phyloP scores from a whole-genome alignment of 129 eudicot genomes.

The Artemisia tridentata region DNA sequence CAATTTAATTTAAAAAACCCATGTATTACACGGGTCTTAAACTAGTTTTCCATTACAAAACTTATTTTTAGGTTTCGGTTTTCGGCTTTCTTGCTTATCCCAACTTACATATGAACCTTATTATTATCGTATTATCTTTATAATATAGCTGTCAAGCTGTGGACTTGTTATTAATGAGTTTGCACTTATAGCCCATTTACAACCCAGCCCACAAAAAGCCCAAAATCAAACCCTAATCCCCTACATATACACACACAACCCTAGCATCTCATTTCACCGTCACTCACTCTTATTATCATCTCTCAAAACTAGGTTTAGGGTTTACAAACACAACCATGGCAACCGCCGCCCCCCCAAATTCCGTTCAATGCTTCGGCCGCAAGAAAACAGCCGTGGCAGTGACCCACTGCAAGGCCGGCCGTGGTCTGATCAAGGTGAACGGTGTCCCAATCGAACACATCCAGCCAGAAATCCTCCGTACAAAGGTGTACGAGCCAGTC shows the following conservation, averaged over 20 bases:
- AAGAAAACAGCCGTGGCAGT: slow-evolving; percentile 86
- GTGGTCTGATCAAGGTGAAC: slow-evolving; percentile 68
- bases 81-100: no score
- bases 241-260: neutral
- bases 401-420: slow-evolving; percentile 79
- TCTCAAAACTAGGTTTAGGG: neutral
- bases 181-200: no score
- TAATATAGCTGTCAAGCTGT: no score
- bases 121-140: no score
- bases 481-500: slow-evolving; percentile 70
- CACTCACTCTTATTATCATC: neutral
- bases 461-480: slow-evolving; percentile 71
- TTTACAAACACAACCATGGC: slow-evolving; percentile 37
- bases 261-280: neutral
- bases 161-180: no score
- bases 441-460: slow-evolving; percentile 68
- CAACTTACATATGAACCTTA: no score
- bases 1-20: no score
- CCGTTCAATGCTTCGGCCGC: slow-evolving; percentile 79
- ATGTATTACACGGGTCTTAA: no score
- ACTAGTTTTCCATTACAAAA: no score
- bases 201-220: neutral
- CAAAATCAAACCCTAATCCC: neutral
- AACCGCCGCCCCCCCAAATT: slow-evolving; percentile 34
- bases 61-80: no score